Evolutionary conservation across 129 eudicot species (phyloP).

Genomic region (Flaveria sonorensis): DNA sequence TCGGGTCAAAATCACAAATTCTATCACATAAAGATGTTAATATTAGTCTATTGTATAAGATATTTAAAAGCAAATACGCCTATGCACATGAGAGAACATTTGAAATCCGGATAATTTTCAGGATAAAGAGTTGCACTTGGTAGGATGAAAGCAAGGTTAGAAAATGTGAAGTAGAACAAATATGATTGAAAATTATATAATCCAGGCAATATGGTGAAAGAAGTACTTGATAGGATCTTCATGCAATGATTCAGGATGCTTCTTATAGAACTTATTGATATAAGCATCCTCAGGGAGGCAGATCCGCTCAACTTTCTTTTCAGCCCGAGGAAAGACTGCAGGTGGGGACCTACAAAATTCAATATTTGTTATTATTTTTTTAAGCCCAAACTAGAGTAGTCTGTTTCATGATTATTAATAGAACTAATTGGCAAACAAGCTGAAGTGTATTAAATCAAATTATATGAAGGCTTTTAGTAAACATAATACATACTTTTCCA

Average conservation of each 20-base stretch:
- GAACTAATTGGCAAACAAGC: neutral
- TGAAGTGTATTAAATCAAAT: neutral
- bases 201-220: constrained; percentile 23
- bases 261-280: constrained; percentile 62
- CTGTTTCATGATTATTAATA: neutral
- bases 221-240: constrained; percentile 84
- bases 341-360: constrained; percentile 72
- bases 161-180: constrained; percentile 4
- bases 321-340: constrained; percentile 70
- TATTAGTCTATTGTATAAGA: neutral
- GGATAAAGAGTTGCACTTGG: neutral
- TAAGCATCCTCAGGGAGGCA: constrained; percentile 76
- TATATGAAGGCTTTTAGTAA: neutral
- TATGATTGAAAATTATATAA: neutral
- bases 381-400: constrained; percentile 4
- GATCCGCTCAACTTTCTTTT: constrained; percentile 58
- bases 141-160: constrained; percentile 2
- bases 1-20: constrained; percentile 59
- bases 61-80: neutral
- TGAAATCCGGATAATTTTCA: neutral
- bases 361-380: neutral
- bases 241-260: constrained; percentile 72
- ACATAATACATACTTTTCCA: constrained; percentile 63
- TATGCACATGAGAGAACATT: neutral
- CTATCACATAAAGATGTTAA: constrained; percentile 14